Evolutionary conservation across 1,284 basidiomycete species (phyloP), one percentile per base, ranked within the genome.

Genomic region (Apiotrichum montevideense): DNA sequence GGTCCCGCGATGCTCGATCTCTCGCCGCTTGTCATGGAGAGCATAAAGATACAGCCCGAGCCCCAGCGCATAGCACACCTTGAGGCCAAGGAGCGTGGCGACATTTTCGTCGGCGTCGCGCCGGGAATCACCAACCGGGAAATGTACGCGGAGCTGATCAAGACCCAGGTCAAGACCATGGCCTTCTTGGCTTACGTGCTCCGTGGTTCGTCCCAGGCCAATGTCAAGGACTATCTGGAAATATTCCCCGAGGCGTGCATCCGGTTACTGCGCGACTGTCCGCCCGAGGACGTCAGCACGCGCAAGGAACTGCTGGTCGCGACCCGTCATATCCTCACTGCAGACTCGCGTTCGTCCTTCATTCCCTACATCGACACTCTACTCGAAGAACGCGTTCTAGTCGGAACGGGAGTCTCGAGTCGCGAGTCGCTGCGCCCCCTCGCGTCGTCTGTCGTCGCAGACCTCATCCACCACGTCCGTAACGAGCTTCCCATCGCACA

Each of bases 161-260:
- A 85, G 55, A 88, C 92, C 0, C 95, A 99, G 75, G 89, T 96
- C 70, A 98, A 94, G 90, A 87, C 91, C 64, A 85, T 98, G 74
- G 94, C 92, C 4, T 97, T 93, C 73, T 80, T 97, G 46, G 90
- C 93, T 1, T 98, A 93, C 78, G 86, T 96, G 33, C 83, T 95
- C 61, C 84, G 93, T 52, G 87, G 85, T 34, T 77, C 78, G 74
- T 65, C 67, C n/a, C 72, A 77, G 35, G 87, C 90, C 35, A 84
- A 87, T 54, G 83, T 87, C 61, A 86, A 89, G 46, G 81, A 84
- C 9, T 90, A 92, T 65, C 86, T 87, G 4, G 88, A 95, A 66
- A 84, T 84, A 4, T 82, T 98, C 41, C 87, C 95, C 15, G 80
- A 88, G 50, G 84, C 87, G 43, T 86, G 88, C 49, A 80, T 98